phyloP scores from a whole-genome alignment of 352 stramenopile species.

The Phytopythium litorale region DNA sequence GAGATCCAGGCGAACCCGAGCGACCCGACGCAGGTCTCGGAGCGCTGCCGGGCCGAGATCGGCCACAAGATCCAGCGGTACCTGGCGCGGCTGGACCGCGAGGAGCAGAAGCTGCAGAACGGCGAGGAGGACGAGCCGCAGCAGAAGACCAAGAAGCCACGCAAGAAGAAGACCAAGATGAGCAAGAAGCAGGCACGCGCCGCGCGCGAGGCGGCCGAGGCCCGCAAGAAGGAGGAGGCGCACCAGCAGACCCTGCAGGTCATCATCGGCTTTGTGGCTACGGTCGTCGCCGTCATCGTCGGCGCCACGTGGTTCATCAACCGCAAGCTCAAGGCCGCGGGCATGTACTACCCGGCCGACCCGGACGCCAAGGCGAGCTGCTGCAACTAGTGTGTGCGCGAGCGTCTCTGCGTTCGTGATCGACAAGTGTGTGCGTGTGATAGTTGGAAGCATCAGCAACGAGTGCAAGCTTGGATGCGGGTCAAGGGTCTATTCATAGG shows the following conservation, averaged over 20 bases:
- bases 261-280: conserved; percentile 68
- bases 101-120: conserved; percentile 27
- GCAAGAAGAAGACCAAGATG: conserved; percentile 64
- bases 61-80: conserved; percentile 59
- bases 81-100: conserved; percentile 41
- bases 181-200: conserved; percentile 56
- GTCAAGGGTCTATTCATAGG: conserved; percentile 2
- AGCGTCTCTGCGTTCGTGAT: neutral
- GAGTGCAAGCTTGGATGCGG: neutral
- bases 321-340: conserved; percentile 78
- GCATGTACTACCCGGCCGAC: conserved; percentile 71
- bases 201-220: conserved; percentile 44
- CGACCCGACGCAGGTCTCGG: conserved; percentile 57
- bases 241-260: conserved; percentile 64
- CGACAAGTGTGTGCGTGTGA: neutral
- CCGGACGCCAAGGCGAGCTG: conserved; percentile 51
- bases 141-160: conserved; percentile 29
- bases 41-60: conserved; percentile 58
- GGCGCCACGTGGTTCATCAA: conserved; percentile 72
- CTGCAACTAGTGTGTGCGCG: conserved; percentile 28
- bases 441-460: neutral
- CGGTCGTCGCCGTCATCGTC: conserved; percentile 49
- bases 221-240: conserved; percentile 62
- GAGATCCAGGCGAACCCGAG: conserved; percentile 67
- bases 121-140: conserved; percentile 24